Conservation (phyloP, 768 basidiomycete genomes). For the Tricholoma matsutake region DNA sequence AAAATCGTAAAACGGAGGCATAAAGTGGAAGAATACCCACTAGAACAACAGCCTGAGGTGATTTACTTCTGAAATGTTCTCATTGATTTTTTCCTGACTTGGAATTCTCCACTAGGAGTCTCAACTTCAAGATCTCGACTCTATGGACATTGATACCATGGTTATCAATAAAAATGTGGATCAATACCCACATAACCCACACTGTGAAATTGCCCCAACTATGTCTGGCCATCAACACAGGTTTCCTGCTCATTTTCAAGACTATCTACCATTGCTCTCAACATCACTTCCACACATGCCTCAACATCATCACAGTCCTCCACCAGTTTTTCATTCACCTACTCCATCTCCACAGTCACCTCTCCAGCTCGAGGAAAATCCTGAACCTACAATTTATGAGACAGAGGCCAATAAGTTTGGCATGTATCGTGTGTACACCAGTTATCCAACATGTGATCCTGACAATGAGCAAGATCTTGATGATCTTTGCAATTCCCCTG, state of each 20-base stretch:
- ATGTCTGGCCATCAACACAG: not conserved
- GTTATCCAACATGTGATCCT: too few relatives aligned
- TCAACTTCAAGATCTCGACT: not conserved
- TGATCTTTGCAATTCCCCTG: too few relatives aligned
- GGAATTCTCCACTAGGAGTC: not conserved
- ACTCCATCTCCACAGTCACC: not conserved
- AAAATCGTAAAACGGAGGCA: too few relatives aligned
- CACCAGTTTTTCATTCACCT: not conserved
- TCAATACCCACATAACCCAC: too few relatives aligned
- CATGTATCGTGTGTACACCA: not conserved
- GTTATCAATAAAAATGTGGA: not conserved
- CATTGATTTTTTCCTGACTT: too few relatives aligned
- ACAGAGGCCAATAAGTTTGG: not conserved
- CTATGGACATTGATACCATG: not conserved
- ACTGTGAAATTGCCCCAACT: not conserved
- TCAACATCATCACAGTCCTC: not conserved
- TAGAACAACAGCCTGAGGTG: too few relatives aligned
- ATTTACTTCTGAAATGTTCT: too few relatives aligned
- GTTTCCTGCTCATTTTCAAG: not conserved
- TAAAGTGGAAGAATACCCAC: too few relatives aligned
- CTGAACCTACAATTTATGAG: not conserved
- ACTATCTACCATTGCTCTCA: not conserved
- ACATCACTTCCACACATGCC: not conserved
- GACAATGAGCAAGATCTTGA: too few relatives aligned
- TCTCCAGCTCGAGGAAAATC: not conserved